Base-by-base conservation (phyloP, 1,139 yeast species). In the Debaryomyces sp. region DNA sequence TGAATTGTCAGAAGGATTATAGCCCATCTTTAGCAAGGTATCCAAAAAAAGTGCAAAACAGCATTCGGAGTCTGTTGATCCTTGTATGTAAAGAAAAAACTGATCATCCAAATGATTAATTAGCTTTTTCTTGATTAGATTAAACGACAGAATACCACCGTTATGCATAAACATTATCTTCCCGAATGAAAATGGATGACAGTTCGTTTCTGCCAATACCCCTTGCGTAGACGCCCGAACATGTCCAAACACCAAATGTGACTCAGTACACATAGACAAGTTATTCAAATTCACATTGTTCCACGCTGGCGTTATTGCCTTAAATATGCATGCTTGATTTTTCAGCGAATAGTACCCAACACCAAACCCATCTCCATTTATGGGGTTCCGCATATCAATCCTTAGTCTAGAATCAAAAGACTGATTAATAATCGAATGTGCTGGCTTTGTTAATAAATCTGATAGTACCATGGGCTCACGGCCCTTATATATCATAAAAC, bases 301-400 rank as follows among this genome's bases (percentile, higher is more conserved):
- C 99, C 99, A 94, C 0, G 99, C 98, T 0, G 96, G 97, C 0
- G 98, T 94, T 46, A 91, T 92, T 17, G 98, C 97, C 59, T 90
- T 87, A 72, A 89, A 94, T 2, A 91, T 80, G 53, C 72, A 60
- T 7, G 75, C 70, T 47, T 64, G 60, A 37, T 71, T 63, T 23
- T 83, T 87, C 6, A 85, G 72, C 1, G 89, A 79, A 63, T 94
- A 94, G 70, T 94, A 94, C 1, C 98, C 98, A 7, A 94, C 96
- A 1, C 99, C 99, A 66, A 94, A 94, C 1, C 99, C 99, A 67
- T 94, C 99, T 37, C 99, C 99, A 64, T 94, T 94, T 56, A 94
- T 90, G 4, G 99, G 98, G 49, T 96, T 83, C 55, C 85, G 78
- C 75, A 85, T 85, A 62, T 94, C 99, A 37, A 94, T 76, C 45